These are phyloP conservation scores for Yarrowia keelungensis DNA, from an alignment of 805 yeast species.

Conservation along the genomic window DNA sequence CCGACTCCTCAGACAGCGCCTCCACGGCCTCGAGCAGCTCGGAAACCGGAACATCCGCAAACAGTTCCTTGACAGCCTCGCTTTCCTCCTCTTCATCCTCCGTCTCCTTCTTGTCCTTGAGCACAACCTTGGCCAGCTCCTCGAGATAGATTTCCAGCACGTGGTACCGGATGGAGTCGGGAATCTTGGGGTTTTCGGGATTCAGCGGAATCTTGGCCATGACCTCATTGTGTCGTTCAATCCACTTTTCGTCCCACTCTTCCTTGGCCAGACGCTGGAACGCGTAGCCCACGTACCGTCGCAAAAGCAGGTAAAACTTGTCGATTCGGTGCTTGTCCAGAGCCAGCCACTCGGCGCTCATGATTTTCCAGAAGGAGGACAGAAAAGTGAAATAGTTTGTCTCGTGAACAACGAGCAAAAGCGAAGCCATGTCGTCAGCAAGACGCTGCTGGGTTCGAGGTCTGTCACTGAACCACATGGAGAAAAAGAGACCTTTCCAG, in stretches of 20 bases:
- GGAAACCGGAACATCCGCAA: slow-evolving; percentile 60
- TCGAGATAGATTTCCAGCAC: slow-evolving; percentile 82
- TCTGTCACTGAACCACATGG: slow-evolving; percentile 97
- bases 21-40: slow-evolving; percentile 67
- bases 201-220: slow-evolving; percentile 53
- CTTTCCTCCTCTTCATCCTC: slow-evolving; percentile 44
- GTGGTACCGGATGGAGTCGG: slow-evolving; percentile 84
- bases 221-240: slow-evolving; percentile 52
- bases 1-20: slow-evolving; percentile 56
- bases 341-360: slow-evolving; percentile 80
- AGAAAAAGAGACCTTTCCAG: slow-evolving; percentile 94
- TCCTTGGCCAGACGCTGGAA: slow-evolving; percentile 61
- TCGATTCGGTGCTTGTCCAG: slow-evolving; percentile 87
- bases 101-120: slow-evolving; percentile 54
- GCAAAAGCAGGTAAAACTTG: slow-evolving; percentile 79
- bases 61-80: slow-evolving; percentile 48
- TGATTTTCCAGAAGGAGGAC: slow-evolving; percentile 80
- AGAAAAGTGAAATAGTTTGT: slow-evolving; percentile 60
- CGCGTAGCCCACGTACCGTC: slow-evolving; percentile 74
- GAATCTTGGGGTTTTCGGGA: slow-evolving; percentile 64
- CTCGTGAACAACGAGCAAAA: slow-evolving; percentile 51
- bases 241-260: slow-evolving; percentile 61
- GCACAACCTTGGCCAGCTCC: slow-evolving; percentile 75
- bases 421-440: slow-evolving; percentile 71
- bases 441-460: slow-evolving; percentile 90